Conservation (phyloP, 2,329 filamentous ascomycete species). For the Alternaria viburni region DNA sequence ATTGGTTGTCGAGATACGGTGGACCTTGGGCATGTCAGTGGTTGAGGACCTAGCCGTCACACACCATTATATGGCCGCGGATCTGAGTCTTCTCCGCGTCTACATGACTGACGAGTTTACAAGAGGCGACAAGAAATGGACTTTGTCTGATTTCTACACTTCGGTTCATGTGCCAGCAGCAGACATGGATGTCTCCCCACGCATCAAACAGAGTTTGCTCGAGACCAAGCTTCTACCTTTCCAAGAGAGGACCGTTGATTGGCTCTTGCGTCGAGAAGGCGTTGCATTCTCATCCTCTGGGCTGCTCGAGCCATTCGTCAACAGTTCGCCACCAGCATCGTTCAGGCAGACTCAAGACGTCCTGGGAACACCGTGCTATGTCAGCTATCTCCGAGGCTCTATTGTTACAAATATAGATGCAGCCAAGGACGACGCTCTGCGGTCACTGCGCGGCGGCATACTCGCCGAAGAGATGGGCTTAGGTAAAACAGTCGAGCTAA, state of each 20-base stretch:
- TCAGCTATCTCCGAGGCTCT: conserved; percentile 69
- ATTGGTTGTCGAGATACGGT: conserved; percentile 39
- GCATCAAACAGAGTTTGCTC: conserved; percentile 35
- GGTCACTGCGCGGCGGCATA: conserved; percentile 65
- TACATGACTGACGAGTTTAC: conserved; percentile 26
- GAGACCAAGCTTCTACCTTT: conserved; percentile 69
- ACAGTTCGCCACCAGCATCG: conserved; percentile 47
- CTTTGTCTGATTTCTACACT: conserved; percentile 70
- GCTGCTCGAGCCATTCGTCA: conserved; percentile 13
- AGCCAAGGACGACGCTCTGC: conserved; percentile 49
- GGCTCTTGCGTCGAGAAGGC: conserved; percentile 72
- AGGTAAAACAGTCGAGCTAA: conserved; percentile 79
- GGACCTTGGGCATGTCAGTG: conserved; percentile 34
- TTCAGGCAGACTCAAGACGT: conserved; percentile 57
- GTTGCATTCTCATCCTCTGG: conserved; percentile 52
- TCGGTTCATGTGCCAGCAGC: conserved; percentile 67
- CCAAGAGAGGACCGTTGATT: conserved; percentile 72
- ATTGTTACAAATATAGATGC: conserved; percentile 58
- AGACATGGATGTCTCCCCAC: conserved; percentile 40
- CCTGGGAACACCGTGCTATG: conserved; percentile 56
- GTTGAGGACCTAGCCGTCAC: conserved; percentile 27
- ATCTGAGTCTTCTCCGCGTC: conserved; percentile 32
- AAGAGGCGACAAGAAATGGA: conserved; percentile 46
- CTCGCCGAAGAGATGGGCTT: conserved; percentile 84
- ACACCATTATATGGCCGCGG: conserved; percentile 26